Evolutionary conservation across 345 rosid species (phyloP).

Genomic region (Microcos paniculata): DNA sequence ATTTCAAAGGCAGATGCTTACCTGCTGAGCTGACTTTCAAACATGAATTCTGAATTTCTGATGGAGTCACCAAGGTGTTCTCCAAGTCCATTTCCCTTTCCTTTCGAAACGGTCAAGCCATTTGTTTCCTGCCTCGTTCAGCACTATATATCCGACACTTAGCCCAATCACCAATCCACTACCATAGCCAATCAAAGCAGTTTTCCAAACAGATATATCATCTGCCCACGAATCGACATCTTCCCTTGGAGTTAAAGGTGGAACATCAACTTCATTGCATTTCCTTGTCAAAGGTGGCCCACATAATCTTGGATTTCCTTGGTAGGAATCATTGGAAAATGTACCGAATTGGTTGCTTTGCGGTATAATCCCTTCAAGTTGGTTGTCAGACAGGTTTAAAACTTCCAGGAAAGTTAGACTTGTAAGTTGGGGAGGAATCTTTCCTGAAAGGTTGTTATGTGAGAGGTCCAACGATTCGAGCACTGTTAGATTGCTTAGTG

Average conservation of each 20-base stretch:
- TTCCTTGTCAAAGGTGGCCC: neutral
- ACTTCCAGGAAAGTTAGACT: neutral
- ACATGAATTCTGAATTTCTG: neutral
- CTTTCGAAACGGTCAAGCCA: neutral
- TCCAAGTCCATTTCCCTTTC: neutral
- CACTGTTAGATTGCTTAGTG: neutral
- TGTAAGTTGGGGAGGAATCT: neutral
- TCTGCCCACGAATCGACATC: neutral
- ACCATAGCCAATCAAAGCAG: neutral
- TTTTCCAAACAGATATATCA: neutral
- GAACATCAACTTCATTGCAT: neutral
- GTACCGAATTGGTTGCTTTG: neutral
- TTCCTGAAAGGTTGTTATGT: neutral
- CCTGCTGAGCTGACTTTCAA: neutral
- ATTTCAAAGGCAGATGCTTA: neutral
- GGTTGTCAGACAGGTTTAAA: neutral
- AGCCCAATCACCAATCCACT: neutral
- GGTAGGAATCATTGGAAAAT: neutral
- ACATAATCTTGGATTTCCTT: neutral
- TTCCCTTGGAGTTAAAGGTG: neutral
- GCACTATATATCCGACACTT: neutral
- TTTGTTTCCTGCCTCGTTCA: constrained; percentile 10
- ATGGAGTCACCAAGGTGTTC: neutral
- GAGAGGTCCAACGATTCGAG: neutral
- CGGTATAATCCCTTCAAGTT: neutral